phyloP scores from a whole-genome alignment of 441 rosid species.

The Hura crepitans region DNA sequence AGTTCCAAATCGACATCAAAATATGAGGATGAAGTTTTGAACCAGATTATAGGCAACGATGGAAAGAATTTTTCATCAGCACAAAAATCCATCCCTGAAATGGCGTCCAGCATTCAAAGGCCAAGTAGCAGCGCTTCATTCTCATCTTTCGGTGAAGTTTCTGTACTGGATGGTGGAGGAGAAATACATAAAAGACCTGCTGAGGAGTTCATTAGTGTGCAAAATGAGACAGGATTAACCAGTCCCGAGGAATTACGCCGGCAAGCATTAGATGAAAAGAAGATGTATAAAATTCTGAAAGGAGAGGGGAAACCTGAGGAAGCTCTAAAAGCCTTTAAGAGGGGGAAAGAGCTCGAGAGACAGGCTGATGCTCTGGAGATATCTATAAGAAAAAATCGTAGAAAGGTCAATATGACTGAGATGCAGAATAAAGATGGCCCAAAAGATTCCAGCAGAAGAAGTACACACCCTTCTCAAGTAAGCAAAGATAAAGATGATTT shows the following conservation, averaged over 20 bases:
- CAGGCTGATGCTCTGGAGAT: slow-evolving; percentile 75
- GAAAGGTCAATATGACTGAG: slow-evolving; percentile 37
- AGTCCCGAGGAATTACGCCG: slow-evolving; percentile 70
- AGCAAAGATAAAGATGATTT: slow-evolving; percentile 55
- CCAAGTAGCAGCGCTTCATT: slow-evolving; percentile 37
- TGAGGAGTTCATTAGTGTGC: slow-evolving; percentile 23
- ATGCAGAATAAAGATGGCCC: slow-evolving; percentile 40
- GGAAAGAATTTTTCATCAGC: slow-evolving; percentile 46
- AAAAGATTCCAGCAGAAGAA: slow-evolving; percentile 42
- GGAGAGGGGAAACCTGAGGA: slow-evolving; percentile 78
- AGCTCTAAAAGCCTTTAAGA: slow-evolving; percentile 81
- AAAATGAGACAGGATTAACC: slow-evolving; percentile 34
- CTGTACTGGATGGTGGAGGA: slow-evolving; percentile 30
- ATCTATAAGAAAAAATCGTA: slow-evolving; percentile 52
- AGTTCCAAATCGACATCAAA: slow-evolving; percentile 40
- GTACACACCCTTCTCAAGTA: slow-evolving; percentile 35
- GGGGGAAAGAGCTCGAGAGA: slow-evolving; percentile 94
- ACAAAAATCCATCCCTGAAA: slow-evolving; percentile 31
- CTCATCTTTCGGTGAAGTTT: slow-evolving; percentile 26
- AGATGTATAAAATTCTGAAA: slow-evolving; percentile 62
- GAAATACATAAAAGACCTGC: slow-evolving; percentile 30
- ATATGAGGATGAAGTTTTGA: slow-evolving; percentile 62
- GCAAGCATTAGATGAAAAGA: slow-evolving; percentile 75
- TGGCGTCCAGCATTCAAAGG: slow-evolving; percentile 30
- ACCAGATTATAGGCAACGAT: slow-evolving; percentile 56